Base-by-base conservation (phyloP, 2,329 filamentous ascomycete genomes). In the Claviceps sp. region DNA sequence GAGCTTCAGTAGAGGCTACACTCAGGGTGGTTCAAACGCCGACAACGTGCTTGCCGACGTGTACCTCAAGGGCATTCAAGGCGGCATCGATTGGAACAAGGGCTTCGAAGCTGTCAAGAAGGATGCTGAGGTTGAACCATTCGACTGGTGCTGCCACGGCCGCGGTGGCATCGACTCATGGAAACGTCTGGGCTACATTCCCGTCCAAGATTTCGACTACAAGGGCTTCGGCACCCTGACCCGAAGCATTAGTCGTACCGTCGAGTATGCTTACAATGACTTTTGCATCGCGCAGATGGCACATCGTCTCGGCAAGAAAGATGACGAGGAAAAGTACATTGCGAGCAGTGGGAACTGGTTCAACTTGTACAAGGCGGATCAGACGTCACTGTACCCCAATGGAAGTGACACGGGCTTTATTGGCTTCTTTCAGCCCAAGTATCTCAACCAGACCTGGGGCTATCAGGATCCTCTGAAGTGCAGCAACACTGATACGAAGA, bases 211-310 rank as follows among this genome's bases (percentile, higher is more conserved):
- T 55, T 79, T 79, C 51, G 85, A 89, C 63, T 70, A 71, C 62
- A 72, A 72, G 53, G 84, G 83, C 2, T 77, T 79, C n/a, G 85
- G 85, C 0, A 79, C 81, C 0, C 76, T 85, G 63, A 88, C 85
- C 0, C 74, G 86, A 6, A 83, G 77, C 55, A 76, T 89, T 26
- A 87, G 82, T 1, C 74, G 86, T 7, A 88, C 85, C 0, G 76
- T 89, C 0, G 86, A 89, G 63, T 90, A 90, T 62, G 79, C 82
- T 6, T 89, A 89, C 65, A 81, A 89, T 56, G 86, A 89, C 66
- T 90, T 80, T 59, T 81, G 78, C 56, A 81, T 86, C 52, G 72
- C 80, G 0, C 71, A 79, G 47, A 77, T 88, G 52, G 83, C 84
- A 0, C 71, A 72, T 9, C 71, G 67, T 0, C 62, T 86, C 41